phyloP scores from a whole-genome alignment of 2,329 filamentous ascomycete species.

The Chaetomiaceae sp. region DNA sequence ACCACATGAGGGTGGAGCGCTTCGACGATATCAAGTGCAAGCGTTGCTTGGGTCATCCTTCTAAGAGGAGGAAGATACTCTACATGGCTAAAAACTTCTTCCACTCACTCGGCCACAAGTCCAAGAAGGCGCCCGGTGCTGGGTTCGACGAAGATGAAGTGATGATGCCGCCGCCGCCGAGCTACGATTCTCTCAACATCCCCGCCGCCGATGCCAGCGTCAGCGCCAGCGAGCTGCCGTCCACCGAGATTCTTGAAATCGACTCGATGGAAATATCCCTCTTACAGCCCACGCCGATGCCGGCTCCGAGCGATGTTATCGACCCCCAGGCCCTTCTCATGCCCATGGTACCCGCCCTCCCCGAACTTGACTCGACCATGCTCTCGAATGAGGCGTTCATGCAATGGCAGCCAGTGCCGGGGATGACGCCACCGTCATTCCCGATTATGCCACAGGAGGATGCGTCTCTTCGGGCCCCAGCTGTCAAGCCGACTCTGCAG shows the following conservation, averaged over 20 bases:
- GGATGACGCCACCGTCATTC: conserved; percentile 6
- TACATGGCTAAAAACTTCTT: conserved; percentile 53
- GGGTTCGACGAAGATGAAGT: conserved; percentile 32
- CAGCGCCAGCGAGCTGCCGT: conserved; percentile 41
- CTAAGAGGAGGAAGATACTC: conserved; percentile 49
- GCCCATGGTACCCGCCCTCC: conserved; percentile 16
- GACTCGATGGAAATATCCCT: conserved; percentile 42
- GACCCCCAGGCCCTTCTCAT: conserved; percentile 31
- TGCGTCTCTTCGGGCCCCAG: background rate
- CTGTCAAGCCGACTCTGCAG: conserved; percentile 35
- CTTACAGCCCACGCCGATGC: conserved; percentile 4
- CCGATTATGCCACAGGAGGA: conserved; percentile 9
- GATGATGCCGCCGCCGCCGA: conserved; percentile 41
- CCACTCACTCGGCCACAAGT: conserved; percentile 47
- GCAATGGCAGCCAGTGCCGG: conserved; percentile 29
- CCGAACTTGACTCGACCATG: conserved; percentile 32
- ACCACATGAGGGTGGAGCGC: conserved; percentile 48
- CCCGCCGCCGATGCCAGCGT: conserved; percentile 15
- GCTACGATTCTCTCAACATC: conserved; percentile 42
- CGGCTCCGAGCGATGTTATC: conserved; percentile 24
- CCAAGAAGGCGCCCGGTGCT: conserved; percentile 34
- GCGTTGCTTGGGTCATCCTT: conserved; percentile 46
- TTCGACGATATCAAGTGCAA: conserved; percentile 51
- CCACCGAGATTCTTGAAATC: conserved; percentile 50
- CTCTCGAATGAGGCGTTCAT: conserved; percentile 22